Base-by-base conservation (phyloP, 2,329 filamentous ascomycete species). In the Verticillium nubilum region DNA sequence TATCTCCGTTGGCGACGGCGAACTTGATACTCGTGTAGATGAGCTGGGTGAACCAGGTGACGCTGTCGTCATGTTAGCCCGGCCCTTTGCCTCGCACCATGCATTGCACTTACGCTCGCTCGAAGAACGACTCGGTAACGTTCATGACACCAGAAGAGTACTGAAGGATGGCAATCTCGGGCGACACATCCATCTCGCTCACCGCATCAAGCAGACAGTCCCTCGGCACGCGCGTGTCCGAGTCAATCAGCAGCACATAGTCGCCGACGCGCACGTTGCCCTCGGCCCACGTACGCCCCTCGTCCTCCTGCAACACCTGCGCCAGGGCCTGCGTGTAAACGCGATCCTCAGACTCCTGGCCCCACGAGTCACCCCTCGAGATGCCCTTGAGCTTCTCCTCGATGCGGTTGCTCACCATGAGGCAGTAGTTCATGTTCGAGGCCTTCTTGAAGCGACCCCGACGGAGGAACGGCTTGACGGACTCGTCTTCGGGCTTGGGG, bases 21-120 rank as follows among this genome's bases (percentile, higher is more conserved):
- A 87, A 92, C 27, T 82, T 80, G 67, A 92, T 92, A 33, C 87
- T 84, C 0, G 84, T 87, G 75, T 92, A 93, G 66, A 92, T 85
- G 57, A 92, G 80, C 68, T 92, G 87, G 50, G 89, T 92, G 74
- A 92, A 92, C 76, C 89, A 92, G 1, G 88, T 90, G 67, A 91
- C 89, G 17, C 75, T 50, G 50, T 31, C 13, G n/a, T 59, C 29
- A 54, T 61, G 74, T 74, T 52, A 85, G 27, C 6, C 25, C 29
- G 2, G 5, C 13, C 29, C 13, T 2, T 33, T 10, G 2, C 25
- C 28, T 26, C 26, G n/a, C 7, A 10, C 5, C n/a, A 47, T 23
- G 29, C 12, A 7, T 12, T 12, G 6, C 28, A 58, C 56, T 56
- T 52, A 62, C 74, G 57, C 87, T 65, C 87, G 88, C 72, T 93